phyloP scores from a whole-genome alignment of 768 basidiomycete species.

The Melanogaster broomeanus region DNA sequence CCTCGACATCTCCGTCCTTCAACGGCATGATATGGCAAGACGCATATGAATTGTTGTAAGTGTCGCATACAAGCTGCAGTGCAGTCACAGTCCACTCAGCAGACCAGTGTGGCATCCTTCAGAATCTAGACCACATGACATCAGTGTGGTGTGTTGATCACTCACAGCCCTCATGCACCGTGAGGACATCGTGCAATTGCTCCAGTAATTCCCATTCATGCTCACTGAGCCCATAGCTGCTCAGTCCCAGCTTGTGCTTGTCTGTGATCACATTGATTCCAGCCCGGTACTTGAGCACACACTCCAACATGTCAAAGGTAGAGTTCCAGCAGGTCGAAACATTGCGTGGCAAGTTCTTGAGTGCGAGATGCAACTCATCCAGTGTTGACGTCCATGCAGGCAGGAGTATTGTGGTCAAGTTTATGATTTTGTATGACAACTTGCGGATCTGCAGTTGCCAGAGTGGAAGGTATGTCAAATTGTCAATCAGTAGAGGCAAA shows the following conservation, averaged over 20 bases:
- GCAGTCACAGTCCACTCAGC: slow-evolving; percentile 28
- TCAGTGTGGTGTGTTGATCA: neutral
- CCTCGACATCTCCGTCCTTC: neutral
- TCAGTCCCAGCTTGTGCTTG: slow-evolving; percentile 8
- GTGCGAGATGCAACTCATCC: slow-evolving; percentile 3
- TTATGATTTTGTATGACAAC: slow-evolving; percentile 15
- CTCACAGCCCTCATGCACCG: slow-evolving; percentile 14
- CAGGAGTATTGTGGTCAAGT: slow-evolving; percentile 23
- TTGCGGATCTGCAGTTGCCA: slow-evolving; percentile 15
- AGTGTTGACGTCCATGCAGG: slow-evolving; percentile 20
- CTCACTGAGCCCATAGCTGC: slow-evolving; percentile 9
- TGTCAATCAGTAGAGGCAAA: neutral
- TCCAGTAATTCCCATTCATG: slow-evolving; percentile 24
- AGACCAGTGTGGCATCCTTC: slow-evolving; percentile 29
- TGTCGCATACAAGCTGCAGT: slow-evolving; percentile 11
- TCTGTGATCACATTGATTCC: slow-evolving; percentile 22
- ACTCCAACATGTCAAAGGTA: slow-evolving; percentile 21
- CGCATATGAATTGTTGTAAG: slow-evolving; percentile 15
- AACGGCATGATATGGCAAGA: neutral
- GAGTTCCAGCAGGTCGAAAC: slow-evolving; percentile 20
- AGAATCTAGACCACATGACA: slow-evolving; percentile 8
- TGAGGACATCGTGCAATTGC: slow-evolving; percentile 21
- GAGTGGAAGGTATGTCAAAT: slow-evolving; percentile 8
- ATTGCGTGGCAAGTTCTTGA: slow-evolving; percentile 6
- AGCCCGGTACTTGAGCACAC: slow-evolving; percentile 19